phyloP scores from a whole-genome alignment of 495 filamentous ascomycete species.

The Tuber microsphaerosporum region DNA sequence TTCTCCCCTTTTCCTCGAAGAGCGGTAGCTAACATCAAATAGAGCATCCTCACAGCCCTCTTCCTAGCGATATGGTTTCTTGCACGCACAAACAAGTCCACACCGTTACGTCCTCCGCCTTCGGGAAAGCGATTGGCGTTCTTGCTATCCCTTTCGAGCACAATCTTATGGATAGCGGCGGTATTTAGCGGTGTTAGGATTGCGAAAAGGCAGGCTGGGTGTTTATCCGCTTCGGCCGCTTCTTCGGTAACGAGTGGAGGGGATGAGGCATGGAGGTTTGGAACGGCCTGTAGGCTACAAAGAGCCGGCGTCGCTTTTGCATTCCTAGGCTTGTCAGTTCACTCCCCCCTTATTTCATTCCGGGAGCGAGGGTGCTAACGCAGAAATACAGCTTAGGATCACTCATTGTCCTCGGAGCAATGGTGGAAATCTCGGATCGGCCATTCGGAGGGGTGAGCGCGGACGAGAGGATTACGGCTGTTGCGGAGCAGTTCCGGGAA shows the following conservation, averaged over 20 bases:
- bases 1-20: neutral
- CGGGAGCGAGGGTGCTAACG: neutral
- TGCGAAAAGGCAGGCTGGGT: neutral
- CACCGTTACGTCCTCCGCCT: slow-evolving; percentile 15
- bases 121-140: slow-evolving; percentile 28
- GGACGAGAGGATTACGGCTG: slow-evolving; percentile 25
- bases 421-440: slow-evolving; percentile 32
- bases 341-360: neutral
- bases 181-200: slow-evolving; percentile 21
- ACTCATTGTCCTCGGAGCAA: slow-evolving; percentile 14
- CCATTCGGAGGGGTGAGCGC: slow-evolving; percentile 29
- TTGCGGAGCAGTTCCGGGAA: slow-evolving; percentile 32
- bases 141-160: slow-evolving; percentile 15
- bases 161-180: slow-evolving; percentile 26
- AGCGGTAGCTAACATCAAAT: slow-evolving; percentile 5
- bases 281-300: slow-evolving; percentile 24
- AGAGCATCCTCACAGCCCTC: slow-evolving; percentile 23
- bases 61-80: slow-evolving; percentile 28
- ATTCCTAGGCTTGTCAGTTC: slow-evolving; percentile 22
- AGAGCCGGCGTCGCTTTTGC: slow-evolving; percentile 31
- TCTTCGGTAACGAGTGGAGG: neutral
- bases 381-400: slow-evolving; percentile 12
- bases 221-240: neutral
- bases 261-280: slow-evolving; percentile 20
- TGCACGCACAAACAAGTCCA: slow-evolving; percentile 23